A percentile compares a stretch with the other conserved stretches of the same genome.
These are phyloP conservation scores for Aspergillus sp. DNA, from an alignment of 2,329 filamentous ascomycete species.

Conservation along the genomic window DNA sequence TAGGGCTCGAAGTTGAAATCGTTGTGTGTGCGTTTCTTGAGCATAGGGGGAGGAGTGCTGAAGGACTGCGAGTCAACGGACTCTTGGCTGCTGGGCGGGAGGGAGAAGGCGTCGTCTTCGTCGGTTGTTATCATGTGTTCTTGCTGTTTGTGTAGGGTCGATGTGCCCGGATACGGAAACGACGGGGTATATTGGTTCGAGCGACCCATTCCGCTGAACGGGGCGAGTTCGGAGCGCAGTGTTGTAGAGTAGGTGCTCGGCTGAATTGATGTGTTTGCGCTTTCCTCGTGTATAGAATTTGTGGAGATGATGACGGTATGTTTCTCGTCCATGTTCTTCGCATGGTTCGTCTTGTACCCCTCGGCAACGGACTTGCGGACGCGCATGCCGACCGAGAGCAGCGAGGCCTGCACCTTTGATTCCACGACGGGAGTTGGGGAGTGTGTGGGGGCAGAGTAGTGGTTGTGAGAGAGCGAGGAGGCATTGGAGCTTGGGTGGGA, in stretches of 20 bases:
- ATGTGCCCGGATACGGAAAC: conserved; percentile 38
- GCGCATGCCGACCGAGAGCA: conserved; percentile 93
- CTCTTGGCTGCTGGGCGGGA: conserved; percentile 47
- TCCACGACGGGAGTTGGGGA: conserved; percentile 61
- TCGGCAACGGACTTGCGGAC: conserved; percentile 91
- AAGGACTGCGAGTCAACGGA: conserved; percentile 29
- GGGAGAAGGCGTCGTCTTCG: conserved; percentile 43
- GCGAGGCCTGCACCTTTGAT: conserved; percentile 72
- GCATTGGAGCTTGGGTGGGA: conserved; percentile 9
- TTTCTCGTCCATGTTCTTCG: conserved; percentile 29
- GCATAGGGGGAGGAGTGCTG: conserved; percentile 32
- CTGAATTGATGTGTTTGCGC: conserved; percentile 15
- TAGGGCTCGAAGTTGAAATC: conserved; percentile 46
- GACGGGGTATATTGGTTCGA: conserved; percentile 69
- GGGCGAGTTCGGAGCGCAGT: conserved; percentile 65
- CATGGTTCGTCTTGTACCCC: conserved; percentile 77
- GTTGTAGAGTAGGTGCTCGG: conserved; percentile 14
- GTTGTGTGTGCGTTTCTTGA: conserved; percentile 49
- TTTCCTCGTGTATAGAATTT: not conserved
- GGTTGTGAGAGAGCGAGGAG: conserved; percentile 39
- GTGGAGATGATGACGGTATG: not conserved
- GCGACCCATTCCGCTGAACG: conserved; percentile 81
- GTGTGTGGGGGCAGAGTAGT: conserved; percentile 46
- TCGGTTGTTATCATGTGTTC: conserved; percentile 37
- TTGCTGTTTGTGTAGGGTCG: conserved; percentile 1